Base-by-base conservation (phyloP, 805 yeast species). In the Suhomyces vadensis region DNA sequence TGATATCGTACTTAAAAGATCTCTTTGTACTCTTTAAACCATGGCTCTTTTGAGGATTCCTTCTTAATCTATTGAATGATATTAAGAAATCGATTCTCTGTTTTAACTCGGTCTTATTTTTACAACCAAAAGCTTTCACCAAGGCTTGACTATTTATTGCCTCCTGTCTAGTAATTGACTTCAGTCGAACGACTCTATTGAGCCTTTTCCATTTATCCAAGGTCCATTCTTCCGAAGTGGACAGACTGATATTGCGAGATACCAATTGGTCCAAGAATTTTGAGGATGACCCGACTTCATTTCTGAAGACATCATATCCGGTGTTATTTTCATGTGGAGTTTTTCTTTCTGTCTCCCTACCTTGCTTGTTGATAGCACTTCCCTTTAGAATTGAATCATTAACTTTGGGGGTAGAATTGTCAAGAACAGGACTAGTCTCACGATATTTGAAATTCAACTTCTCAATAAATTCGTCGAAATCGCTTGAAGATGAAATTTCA, bases 141-240 rank as follows among this genome's bases (percentile, higher is more conserved):
- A 71, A 57, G 3, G 60, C 39, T 1, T 48, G 42, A 41, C 70
- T 71, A 39, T 58, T 55, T 17, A 61, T 46, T 6, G 70, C 61
- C 26, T 62, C 69, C 5, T 46, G 44, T 17, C 58, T 46, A 1
- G 58, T 58, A 13, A 71, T 46, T 7, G 35, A 50, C 13, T 43
- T 54, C 65, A 56, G 69, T 24, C 48, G 44, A 9, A 70, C 54
- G 4, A 71, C 52, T 23, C 55, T 54, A 37, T 51, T 50, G 20
- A 71, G 52, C 44, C 61, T 67, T 9, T 39, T 46, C 76, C 75
- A 71, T 31, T 60, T 62, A 3, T 49, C 55, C 8, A 43, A 42
- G 25, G 61, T 56, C 74, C 74, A 69, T 27, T 31, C 25, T 46
- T 19, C 44, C 33, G 4, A 4, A 10, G 9, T 13, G 16, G 26